Percentiles rank a stretch among this genome's conserved stretches.
These are phyloP conservation scores for Podospora comata DNA, from an alignment of 495 filamentous ascomycete genomes.

Conservation along the genomic window DNA sequence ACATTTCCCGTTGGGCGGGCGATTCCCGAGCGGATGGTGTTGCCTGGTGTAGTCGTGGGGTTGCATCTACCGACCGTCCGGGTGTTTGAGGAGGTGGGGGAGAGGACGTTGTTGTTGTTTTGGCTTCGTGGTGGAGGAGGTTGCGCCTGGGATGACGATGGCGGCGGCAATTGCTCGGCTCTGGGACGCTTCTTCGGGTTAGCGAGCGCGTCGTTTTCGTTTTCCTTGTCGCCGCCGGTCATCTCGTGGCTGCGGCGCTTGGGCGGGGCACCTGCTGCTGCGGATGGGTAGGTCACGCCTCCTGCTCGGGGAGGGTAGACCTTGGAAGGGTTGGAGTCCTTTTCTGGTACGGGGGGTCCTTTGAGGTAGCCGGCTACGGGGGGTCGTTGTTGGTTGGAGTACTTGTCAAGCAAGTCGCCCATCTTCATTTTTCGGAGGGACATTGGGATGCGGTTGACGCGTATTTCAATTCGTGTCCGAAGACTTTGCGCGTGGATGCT, in stretches of 20 bases:
- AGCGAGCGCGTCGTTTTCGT: slow-evolving; percentile 55
- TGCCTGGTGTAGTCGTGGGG: slow-evolving; percentile 15
- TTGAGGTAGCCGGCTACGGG: neutral
- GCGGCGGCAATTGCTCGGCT: slow-evolving; percentile 24
- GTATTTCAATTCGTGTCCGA: slow-evolving; percentile 83
- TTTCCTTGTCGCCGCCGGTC: slow-evolving; percentile 73
- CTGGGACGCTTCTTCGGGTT: slow-evolving; percentile 40
- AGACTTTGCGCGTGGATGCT: slow-evolving; percentile 81
- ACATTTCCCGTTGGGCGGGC: slow-evolving; percentile 32
- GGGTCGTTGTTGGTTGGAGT: slow-evolving; percentile 22
- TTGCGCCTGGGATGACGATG: slow-evolving; percentile 17
- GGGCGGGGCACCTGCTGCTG: slow-evolving; percentile 34
- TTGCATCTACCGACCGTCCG: slow-evolving; percentile 52
- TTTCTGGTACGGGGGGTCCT: slow-evolving; percentile 36
- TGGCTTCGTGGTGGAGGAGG: slow-evolving; percentile 28
- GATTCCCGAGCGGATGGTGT: slow-evolving; percentile 26
- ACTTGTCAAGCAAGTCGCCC: slow-evolving; percentile 67
- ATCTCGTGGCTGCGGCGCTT: slow-evolving; percentile 68
- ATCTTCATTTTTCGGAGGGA: slow-evolving; percentile 77
- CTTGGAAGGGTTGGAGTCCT: slow-evolving; percentile 25
- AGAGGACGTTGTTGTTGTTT: slow-evolving; percentile 60
- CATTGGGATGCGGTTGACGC: slow-evolving; percentile 87
- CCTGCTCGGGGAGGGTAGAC: slow-evolving; percentile 12
- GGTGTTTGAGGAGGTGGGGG: slow-evolving; percentile 78
- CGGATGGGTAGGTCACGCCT: slow-evolving; percentile 2